Base-by-base conservation (phyloP, 331 rosid species). In the Prunus yedoensis region DNA sequence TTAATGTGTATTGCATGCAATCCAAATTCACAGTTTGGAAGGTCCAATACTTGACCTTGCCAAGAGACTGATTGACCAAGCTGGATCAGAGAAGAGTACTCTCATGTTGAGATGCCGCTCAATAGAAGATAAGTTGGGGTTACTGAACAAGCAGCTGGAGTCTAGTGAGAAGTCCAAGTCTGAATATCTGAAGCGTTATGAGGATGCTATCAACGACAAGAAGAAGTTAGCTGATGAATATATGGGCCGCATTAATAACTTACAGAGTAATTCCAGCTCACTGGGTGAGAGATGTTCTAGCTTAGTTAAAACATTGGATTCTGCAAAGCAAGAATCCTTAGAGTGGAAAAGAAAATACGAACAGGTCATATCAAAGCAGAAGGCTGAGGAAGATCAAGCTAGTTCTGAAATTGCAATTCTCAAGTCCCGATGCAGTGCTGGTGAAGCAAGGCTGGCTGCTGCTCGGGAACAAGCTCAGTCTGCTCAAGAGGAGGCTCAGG, bases 401-500 rank as follows among this genome's bases (percentile, higher is more conserved):
- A 82, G 85, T 81, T 95, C 97, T 65, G 94, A 89, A 86, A 89
- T 95, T 74, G 87, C 96, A 52, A 76, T 88, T 74, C 89, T 95
- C 76, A 92, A 87, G 88, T 95, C 99, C 15, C 83, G 93, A 35
- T 84, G 88, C 71, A 80, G 90, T 85, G 96, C 98, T 71, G 93
- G 96, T 64, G 98, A 95, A 78, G 98, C 99, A 77, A 88, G 96
- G 85, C 78, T 92, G 65, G 94, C 94, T 54, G 98, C 99, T 70
- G 91, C 97, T 76, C 84, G 80, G 78, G 98, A 95, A 71, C 99
- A 88, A 78, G 85, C 92, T 50, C 94, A 92, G 79, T 95, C 99
- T 82, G 94, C 98, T 25, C 94, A 91, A 78, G 99, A 88, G 86
- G 99, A 95, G 82, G 98, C 98, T 32, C 93, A 84, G 78, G 97